phyloP scores from a whole-genome alignment of 805 yeast genomes.

The Candida ortonii region DNA sequence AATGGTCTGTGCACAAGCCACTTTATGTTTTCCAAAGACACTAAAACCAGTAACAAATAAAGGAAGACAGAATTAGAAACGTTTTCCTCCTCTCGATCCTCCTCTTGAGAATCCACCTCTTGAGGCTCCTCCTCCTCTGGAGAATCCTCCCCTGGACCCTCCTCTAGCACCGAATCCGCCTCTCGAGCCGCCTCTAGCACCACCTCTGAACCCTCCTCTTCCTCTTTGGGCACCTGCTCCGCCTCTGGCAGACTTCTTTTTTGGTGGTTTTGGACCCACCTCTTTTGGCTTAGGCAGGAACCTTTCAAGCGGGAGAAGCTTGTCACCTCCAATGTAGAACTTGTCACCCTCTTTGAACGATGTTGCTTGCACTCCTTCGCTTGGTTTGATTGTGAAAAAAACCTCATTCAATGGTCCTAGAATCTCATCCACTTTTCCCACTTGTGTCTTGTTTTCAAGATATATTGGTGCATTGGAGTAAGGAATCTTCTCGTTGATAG shows the following conservation, averaged over 20 bases:
- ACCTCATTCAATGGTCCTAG: slow-evolving; percentile 97
- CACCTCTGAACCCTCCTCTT: slow-evolving; percentile 44
- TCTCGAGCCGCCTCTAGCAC: slow-evolving; percentile 44
- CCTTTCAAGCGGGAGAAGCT: slow-evolving; percentile 91
- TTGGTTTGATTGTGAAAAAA: slow-evolving; percentile 93
- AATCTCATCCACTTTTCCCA: slow-evolving; percentile 98
- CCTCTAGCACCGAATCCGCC: slow-evolving; percentile 45
- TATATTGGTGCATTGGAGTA: slow-evolving; percentile 98
- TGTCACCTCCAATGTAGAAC: slow-evolving; percentile 93
- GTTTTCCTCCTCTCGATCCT: slow-evolving; percentile 31
- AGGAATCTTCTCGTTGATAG: slow-evolving; percentile 91
- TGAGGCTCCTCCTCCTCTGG: slow-evolving; percentile 42
- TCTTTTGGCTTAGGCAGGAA: slow-evolving; percentile 95
- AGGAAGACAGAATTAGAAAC: slow-evolving; percentile 14
- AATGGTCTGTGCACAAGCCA: slow-evolving; percentile 2
- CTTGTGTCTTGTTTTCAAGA: slow-evolving; percentile 90
- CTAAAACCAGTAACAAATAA: slow-evolving; percentile 10
- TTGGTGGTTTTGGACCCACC: slow-evolving; percentile 77
- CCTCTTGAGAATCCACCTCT: slow-evolving; percentile 45
- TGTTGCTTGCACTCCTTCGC: slow-evolving; percentile 92
- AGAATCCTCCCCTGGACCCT: slow-evolving; percentile 34
- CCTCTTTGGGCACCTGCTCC: slow-evolving; percentile 49
- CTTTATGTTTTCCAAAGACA: slow-evolving; percentile 1
- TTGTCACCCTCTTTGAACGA: slow-evolving; percentile 96
- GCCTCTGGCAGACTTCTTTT: slow-evolving; percentile 59